Evolutionary conservation across 129 eudicot genomes (phyloP).

Genomic region (Centrapalus pauciflorus): DNA sequence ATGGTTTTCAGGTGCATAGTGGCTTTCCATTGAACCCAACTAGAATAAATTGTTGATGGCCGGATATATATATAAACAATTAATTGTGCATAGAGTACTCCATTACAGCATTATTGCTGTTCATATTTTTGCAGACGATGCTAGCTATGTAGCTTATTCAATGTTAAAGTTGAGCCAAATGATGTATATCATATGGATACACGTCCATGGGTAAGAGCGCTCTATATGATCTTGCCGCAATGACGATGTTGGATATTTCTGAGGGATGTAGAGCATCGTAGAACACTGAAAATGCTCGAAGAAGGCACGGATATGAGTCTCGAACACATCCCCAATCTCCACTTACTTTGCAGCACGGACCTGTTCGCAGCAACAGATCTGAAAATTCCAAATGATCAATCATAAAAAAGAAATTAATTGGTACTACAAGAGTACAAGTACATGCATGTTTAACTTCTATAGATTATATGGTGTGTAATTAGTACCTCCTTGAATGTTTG

Average conservation of each 20-base stretch:
- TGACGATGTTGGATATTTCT: constrained; percentile 6
- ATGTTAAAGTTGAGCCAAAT: not conserved
- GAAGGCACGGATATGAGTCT: constrained; percentile 4
- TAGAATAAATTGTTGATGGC: too few species aligned
- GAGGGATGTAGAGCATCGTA: constrained; percentile 22
- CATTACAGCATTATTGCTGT: too few species aligned
- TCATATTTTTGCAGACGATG: not conserved
- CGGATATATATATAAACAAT: not conserved
- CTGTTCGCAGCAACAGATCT: constrained; percentile 10
- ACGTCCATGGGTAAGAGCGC: constrained; percentile 12
- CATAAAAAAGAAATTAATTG: not conserved
- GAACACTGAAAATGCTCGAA: not conserved
- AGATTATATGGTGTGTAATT: too few species aligned
- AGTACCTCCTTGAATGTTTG: constrained; percentile 34
- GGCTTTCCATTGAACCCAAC: too few species aligned
- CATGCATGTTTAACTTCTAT: too few species aligned
- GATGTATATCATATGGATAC: constrained; percentile 23
- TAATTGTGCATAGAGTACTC: not conserved
- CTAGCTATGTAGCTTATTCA: not conserved
- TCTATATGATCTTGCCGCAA: constrained; percentile 23
- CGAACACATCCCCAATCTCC: constrained; percentile 18
- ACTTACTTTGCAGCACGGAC: constrained; percentile 15
- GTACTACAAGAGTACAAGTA: too few species aligned
- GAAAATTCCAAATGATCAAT: constrained; percentile 10
- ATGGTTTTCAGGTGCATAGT: too few species aligned